Base-by-base conservation (phyloP, 2,329 filamentous ascomycete genomes). In the Amesomyces nigricolor region DNA sequence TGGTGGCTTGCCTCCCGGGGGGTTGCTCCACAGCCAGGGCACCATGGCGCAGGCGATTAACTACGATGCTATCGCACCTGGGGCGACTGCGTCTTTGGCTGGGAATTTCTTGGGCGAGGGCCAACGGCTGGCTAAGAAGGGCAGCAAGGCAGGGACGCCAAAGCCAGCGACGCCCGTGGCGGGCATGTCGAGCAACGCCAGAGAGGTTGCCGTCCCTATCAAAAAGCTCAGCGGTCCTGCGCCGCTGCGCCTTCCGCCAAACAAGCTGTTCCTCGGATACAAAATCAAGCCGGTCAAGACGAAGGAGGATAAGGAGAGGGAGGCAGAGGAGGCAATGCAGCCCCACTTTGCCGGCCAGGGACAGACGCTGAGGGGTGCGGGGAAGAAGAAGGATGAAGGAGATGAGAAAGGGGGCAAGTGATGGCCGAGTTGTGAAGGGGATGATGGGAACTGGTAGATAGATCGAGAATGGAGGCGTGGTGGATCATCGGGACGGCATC, bases 21-120 rank as follows among this genome's bases (percentile, higher is more conserved):
- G 91, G 4, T 73, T 87, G 14, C 71, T 96, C 22, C 91, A 95
- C 70, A 83, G 78, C 59, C 89, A 95, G 65, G 94, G 94, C 10
- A 91, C 86, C 58, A 99, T 99, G 94, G 91, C 94, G 0, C 90
- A 96, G 66, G 83, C 90, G n/a, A 97, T 99, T 76, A 96, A 96
- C 76, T 99, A 97, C 72, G 82, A 84, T 51, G 82, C 91, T 32
- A 95, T 99, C 62, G 89, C 91, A 0, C 91, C 94, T 1, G 85
- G 85, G 3, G 81, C 89, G 6, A 82, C 78, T 2, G 79, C 84
- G 13, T 85, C 83, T 13, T 82, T 81, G 5, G 77, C 86, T 0
- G 91, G 89, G 1, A 87, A 94, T 68, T 97, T 97, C 70, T 71
- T 87, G 0, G 82, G 84, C 2, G 82, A 85, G 37, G 94, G 94